Base-by-base conservation (phyloP, 306 rosid species). In the Styphnolobium japonicum region DNA sequence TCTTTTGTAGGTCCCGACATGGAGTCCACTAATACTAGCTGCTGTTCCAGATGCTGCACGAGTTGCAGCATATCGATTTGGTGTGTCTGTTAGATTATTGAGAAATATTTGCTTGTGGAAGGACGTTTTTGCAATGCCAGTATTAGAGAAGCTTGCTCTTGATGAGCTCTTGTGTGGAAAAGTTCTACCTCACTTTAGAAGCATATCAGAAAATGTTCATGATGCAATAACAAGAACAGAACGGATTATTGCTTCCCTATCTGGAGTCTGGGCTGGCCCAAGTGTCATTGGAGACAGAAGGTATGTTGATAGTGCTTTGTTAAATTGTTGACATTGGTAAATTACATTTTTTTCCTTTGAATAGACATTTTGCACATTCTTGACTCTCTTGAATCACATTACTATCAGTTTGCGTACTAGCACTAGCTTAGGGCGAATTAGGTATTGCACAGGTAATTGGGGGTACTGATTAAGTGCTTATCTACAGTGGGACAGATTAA, bases 211-310 rank as follows among this genome's bases (percentile, higher is more conserved):
- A 65, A 90, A 95, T 80, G 86, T 92, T 71, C 92, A 95, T 10
- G 98, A 95, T 87, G 96, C 98, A 23, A 81, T 92, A 69, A 89
- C 92, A 66, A 87, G 98, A 91, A 95, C 96, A 31, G 98, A 95
- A 84, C 87, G 95, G 80, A 73, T 95, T 65, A 64, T 95, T 81
- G 88, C 88, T 82, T 93, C 98, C 70, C 83, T 95, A 15, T 86
- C 86, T 58, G 98, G 94, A 18, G 94, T 92, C 22, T 92, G 98
- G 98, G 83, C 96, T 25, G 98, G 98, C 65, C 85, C 92, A 76
- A 88, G 86, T 73, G 82, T 90, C 49, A 74, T 84, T 0, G 97
- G 91, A 56, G 96, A 84, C 77, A 85, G 80, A 53, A 89, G 88
- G 98, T 95, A 84, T 51, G 85, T 56, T 68, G 29, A 56, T 75